Conservation (phyloP, 257 asterid species). For the Scutellaria barbata region DNA sequence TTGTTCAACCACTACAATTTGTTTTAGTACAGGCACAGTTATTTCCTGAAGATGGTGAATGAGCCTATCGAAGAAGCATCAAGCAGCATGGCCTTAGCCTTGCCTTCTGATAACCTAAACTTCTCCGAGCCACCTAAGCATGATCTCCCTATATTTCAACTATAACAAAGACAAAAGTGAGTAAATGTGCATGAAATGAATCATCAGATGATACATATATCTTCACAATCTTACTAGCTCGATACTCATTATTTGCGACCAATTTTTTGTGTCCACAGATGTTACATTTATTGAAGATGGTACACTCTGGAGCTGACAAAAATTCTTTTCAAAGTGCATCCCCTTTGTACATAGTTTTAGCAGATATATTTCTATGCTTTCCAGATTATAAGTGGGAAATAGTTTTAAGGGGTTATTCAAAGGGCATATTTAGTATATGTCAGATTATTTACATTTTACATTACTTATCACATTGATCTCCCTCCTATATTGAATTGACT, state of each 20-base stretch:
- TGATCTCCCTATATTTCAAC: constrained; percentile 60
- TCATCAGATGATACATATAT: background rate
- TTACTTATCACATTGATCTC: background rate
- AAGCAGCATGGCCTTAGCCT: constrained; percentile 47
- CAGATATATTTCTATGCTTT: background rate
- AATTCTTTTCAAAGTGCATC: constrained; percentile 1
- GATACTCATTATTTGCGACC: background rate
- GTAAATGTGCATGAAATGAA: background rate
- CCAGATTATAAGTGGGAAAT: background rate
- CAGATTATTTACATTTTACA: background rate
- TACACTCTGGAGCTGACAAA: background rate
- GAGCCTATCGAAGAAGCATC: constrained; percentile 54
- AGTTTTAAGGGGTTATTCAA: constrained; percentile 2
- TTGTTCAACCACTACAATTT: background rate
- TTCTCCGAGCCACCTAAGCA: constrained; percentile 32
- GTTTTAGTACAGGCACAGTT: constrained; percentile 67
- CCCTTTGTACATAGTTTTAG: constrained; percentile 28
- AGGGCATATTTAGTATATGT: background rate
- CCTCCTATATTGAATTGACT: too few species aligned
- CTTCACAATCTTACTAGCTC: too few species aligned
- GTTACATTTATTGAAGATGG: constrained; percentile 1
- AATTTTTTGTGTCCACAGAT: constrained; percentile 3
- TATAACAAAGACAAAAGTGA: constrained; percentile 17
- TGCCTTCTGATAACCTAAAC: constrained; percentile 38
- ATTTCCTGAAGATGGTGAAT: constrained; percentile 74